Evolutionary conservation across 306 rosid genomes (phyloP).

Genomic region (Quercus gilva): DNA sequence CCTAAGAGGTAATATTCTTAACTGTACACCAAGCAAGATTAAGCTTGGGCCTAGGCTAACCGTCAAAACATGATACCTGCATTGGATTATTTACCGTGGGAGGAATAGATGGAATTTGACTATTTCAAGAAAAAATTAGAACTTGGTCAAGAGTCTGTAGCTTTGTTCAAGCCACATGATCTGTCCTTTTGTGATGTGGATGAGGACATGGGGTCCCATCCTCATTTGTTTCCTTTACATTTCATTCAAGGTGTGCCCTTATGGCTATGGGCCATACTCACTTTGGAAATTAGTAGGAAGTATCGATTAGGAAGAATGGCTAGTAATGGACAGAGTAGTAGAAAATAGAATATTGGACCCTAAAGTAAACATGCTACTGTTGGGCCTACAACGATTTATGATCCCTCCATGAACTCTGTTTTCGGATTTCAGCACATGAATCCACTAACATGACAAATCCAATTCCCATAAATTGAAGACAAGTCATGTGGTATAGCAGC

Average conservation of each 20-base stretch:
- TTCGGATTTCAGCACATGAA: constrained; percentile 38
- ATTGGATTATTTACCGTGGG: neutral
- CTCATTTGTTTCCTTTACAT: constrained; percentile 36
- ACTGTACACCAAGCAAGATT: too few species aligned
- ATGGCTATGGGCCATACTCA: constrained; percentile 22
- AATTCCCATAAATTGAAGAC: constrained; percentile 33
- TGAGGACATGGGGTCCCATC: constrained; percentile 57
- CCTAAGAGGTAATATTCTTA: too few species aligned
- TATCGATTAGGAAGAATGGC: neutral
- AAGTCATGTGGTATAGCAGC: constrained; percentile 49
- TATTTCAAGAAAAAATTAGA: constrained; percentile 39
- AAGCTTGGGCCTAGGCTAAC: too few species aligned
- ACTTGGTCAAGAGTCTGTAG: constrained; percentile 31
- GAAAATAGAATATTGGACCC: neutral
- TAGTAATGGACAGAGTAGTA: neutral
- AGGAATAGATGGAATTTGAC: constrained; percentile 30
- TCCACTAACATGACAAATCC: constrained; percentile 31
- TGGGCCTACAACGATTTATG: constrained; percentile 34
- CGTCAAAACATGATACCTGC: neutral
- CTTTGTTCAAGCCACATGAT: constrained; percentile 40
- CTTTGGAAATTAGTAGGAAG: neutral
- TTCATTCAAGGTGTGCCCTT: constrained; percentile 35
- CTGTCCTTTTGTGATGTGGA: constrained; percentile 34
- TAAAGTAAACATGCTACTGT: constrained; percentile 12
- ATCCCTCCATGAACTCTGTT: constrained; percentile 15